Percentiles rank a stretch among this genome's conserved stretches.
phyloP scores from a whole-genome alignment of 371 early-diverging fungal genomes.

The Mortierella sp. region DNA sequence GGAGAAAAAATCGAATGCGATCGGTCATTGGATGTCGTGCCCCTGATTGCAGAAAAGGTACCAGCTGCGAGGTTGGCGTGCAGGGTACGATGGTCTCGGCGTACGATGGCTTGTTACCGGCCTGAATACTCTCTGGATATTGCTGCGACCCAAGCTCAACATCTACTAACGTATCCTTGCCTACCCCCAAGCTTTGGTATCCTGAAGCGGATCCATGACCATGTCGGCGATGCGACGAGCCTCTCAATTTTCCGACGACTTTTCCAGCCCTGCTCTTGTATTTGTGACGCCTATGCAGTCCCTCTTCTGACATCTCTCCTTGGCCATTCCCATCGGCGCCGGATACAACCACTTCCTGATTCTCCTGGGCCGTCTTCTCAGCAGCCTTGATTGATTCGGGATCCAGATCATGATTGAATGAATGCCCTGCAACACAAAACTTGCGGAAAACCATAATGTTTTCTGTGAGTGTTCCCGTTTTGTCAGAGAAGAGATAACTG shows the following conservation, averaged over 20 bases:
- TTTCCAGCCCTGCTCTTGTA: conserved; percentile 41
- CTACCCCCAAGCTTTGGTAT: conserved; percentile 45
- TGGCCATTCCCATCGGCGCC: conserved; percentile 1
- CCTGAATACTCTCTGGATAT: conserved; percentile 34
- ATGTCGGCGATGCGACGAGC: conserved; percentile 27
- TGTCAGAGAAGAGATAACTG: conserved; percentile 93
- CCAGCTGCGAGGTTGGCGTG: conserved; percentile 41
- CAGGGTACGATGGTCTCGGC: conserved; percentile 42
- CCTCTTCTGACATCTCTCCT: conserved; percentile 9
- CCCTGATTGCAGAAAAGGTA: conserved; percentile 35
- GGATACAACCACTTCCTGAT: conserved; percentile 9
- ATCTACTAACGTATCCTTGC: conserved; percentile 21
- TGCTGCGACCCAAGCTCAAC: conserved; percentile 11
- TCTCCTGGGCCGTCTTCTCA: conserved; percentile 62
- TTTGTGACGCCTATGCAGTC: conserved; percentile 13
- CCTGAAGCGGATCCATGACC: conserved; percentile 24
- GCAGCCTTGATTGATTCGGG: conserved; percentile 44
- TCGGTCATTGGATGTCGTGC: conserved; percentile 41
- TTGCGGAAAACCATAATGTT: conserved; percentile 94
- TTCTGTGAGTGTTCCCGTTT: conserved; percentile 96
- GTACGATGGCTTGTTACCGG: conserved; percentile 31
- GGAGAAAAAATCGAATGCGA: conserved; percentile 70
- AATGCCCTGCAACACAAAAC: conserved; percentile 76
- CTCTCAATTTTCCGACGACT: conserved; percentile 19
- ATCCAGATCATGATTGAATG: conserved; percentile 69